Evolutionary conservation across 2,329 filamentous ascomycete genomes (phyloP).

Genomic region (Colletotrichum sp.): DNA sequence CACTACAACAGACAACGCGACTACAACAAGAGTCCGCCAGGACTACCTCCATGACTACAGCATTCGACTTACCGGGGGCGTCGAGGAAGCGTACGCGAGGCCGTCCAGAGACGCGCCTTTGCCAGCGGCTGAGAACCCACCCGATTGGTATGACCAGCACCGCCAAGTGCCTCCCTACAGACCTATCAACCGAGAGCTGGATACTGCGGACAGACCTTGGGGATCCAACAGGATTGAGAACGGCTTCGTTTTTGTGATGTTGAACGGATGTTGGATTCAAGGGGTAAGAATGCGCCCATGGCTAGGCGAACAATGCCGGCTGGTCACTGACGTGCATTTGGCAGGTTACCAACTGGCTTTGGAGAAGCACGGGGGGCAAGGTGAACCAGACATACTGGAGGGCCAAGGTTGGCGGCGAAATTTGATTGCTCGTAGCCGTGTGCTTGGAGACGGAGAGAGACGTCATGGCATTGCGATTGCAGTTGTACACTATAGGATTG

Average conservation of each 20-base stretch:
- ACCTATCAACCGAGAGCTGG: slow-evolving; percentile 23
- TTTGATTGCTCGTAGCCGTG: slow-evolving; percentile 25
- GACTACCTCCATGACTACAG: slow-evolving; percentile 16
- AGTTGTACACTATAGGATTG: background rate
- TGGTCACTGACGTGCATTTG: background rate
- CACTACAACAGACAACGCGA: slow-evolving; percentile 7
- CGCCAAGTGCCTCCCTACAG: slow-evolving; percentile 26
- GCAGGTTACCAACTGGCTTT: slow-evolving; percentile 12
- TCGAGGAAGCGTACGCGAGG: slow-evolving; percentile 13
- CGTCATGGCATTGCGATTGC: background rate
- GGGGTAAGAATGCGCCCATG: background rate
- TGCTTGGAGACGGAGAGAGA: background rate
- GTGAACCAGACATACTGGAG: slow-evolving; percentile 52
- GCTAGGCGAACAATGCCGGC: background rate
- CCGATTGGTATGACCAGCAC: slow-evolving; percentile 23
- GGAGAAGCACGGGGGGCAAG: slow-evolving; percentile 24
- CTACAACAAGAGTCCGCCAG: background rate
- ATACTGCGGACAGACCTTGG: slow-evolving; percentile 21
- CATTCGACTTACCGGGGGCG: slow-evolving; percentile 13
- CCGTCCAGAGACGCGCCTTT: slow-evolving; percentile 1
- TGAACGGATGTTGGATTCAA: slow-evolving; percentile 24
- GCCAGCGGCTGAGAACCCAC: slow-evolving; percentile 14
- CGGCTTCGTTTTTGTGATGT: slow-evolving; percentile 26
- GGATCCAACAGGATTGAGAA: slow-evolving; percentile 21
- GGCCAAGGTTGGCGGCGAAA: slow-evolving; percentile 60